Base-by-base conservation (phyloP, 768 basidiomycete genomes). In the Pleurotus cornucopiae region DNA sequence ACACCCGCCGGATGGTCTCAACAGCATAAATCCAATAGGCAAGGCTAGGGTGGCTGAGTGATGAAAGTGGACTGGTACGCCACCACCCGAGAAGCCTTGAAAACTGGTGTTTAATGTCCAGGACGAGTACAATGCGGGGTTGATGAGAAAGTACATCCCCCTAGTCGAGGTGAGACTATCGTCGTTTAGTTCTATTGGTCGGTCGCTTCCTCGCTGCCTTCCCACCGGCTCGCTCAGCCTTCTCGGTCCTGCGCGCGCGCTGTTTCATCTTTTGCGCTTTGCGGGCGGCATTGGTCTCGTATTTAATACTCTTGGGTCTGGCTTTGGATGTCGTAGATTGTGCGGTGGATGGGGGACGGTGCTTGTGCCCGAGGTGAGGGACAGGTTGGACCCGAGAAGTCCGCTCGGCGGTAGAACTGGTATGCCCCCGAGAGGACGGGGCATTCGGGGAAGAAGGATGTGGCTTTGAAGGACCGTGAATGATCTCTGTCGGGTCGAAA, bases 201-300 rank as follows among this genome's bases (percentile, higher is more conserved):
- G 58, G 55, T 56, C 65, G 69, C 65, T 73, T 82, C 60, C 79
- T 71, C 16, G 76, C 69, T 7, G 76, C 75, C 64, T 80, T 88
- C 23, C 86, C 88, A 40, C 88, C 84, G 23, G 88, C 89, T 46
- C 80, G 69, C 61, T 82, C 83, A 11, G 87, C 88, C 68, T 90
- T 91, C 67, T 91, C 85, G 4, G 78, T 76, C 63, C 84, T 79
- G 53, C 88, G 76, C 43, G 73, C 77, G 41, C 73, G 74, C 66
- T 92, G 89, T 66, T 86, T 89, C 53, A 72, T 71, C 58, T 76
- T 78, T 54, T 89, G 83, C 47, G 73, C 71, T 59, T 77, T 82
- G 58, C 91, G 76, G 34, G 79, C 88, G 26, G 79, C 78, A 61
- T 83, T 88, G 4, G 84, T 89, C 69, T 91, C 84, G 66, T 91